A percentile compares a stretch with the other conserved stretches of the same genome.
These are phyloP conservation scores for Simmondsia chinensis DNA, from an alignment of 148 eudicot species.

Conservation along the genomic window DNA sequence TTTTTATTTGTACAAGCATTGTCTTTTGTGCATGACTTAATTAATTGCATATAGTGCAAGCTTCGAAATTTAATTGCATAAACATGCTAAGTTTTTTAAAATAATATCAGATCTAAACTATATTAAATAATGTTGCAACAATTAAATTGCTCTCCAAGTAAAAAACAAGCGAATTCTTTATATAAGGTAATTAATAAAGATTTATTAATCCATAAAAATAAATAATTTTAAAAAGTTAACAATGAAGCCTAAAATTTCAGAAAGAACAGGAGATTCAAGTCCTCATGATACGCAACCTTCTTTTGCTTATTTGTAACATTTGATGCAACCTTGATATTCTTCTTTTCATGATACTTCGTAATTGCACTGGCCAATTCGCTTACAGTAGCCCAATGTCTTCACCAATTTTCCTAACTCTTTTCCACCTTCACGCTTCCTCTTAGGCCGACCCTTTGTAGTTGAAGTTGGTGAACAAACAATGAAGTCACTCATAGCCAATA, in stretches of 20 bases:
- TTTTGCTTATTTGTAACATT: background rate
- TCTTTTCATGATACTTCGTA: slow-evolving; percentile 4
- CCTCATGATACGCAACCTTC: background rate
- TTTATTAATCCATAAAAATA: too few relatives aligned
- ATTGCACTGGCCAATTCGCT: slow-evolving; percentile 3
- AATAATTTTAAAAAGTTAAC: too few relatives aligned
- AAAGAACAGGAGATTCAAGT: background rate
- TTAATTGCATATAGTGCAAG: too few relatives aligned
- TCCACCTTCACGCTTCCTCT: slow-evolving; percentile 6
- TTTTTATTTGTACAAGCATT: too few relatives aligned
- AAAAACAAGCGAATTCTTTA: too few relatives aligned
- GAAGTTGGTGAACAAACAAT: slow-evolving; percentile 10
- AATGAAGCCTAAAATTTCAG: background rate
- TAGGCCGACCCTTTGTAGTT: slow-evolving; percentile 12
- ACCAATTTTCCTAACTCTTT: slow-evolving; percentile 5
- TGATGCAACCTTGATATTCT: background rate
- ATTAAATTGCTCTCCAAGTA: too few relatives aligned
- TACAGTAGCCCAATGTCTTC: slow-evolving; percentile 7
- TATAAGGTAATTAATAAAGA: too few relatives aligned
- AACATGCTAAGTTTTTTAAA: too few relatives aligned
- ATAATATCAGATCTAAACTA: too few relatives aligned
- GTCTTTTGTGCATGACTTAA: too few relatives aligned
- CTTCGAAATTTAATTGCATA: too few relatives aligned
- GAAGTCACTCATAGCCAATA: background rate
- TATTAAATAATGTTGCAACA: too few relatives aligned